Conservation (phyloP, 1,139 yeast genomes). For the Candida pseudocylindracea region DNA sequence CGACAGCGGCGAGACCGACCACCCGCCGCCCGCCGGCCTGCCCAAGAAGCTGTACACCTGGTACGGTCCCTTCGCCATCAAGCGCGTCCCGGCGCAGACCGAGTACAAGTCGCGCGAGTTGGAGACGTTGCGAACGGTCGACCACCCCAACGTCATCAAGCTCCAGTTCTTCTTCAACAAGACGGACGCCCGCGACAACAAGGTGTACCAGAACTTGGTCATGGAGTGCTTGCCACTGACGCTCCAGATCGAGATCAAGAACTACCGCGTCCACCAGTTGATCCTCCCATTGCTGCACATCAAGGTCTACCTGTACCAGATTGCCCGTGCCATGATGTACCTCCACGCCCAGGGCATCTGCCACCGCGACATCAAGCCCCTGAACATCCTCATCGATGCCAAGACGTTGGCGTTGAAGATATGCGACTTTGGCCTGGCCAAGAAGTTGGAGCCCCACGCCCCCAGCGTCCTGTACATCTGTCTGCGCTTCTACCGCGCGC, state of each 20-base stretch:
- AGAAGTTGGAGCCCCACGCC: constrained; percentile 47
- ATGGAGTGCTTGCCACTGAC: constrained; percentile 78
- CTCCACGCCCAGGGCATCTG: constrained; percentile 61
- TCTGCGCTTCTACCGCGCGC: constrained; percentile 66
- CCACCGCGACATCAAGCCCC: constrained; percentile 68
- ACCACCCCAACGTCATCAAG: constrained; percentile 58
- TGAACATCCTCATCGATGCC: constrained; percentile 58
- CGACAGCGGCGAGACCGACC: constrained; percentile 7
- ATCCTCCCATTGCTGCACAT: constrained; percentile 54
- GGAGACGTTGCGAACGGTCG: constrained; percentile 48
- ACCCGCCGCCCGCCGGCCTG: constrained; percentile 18
- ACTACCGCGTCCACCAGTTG: constrained; percentile 37
- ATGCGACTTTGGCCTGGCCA: constrained; percentile 72
- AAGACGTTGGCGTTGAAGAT: constrained; percentile 40
- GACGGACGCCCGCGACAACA: constrained; percentile 32
- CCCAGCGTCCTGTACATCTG: constrained; percentile 65
- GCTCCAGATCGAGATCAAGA: constrained; percentile 49
- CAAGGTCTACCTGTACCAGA: constrained; percentile 60
- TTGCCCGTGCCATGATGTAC: constrained; percentile 65
- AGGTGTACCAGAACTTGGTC: constrained; percentile 54
- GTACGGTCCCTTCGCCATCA: constrained; percentile 57
- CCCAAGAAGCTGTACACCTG: neutral
- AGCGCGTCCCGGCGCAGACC: constrained; percentile 68
- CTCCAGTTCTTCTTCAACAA: constrained; percentile 48
- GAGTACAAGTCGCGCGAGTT: constrained; percentile 66